Percentiles rank a stretch among this genome's conserved stretches.
These are phyloP conservation scores for Comarum palustre DNA, from an alignment of 306 rosid genomes.

Conservation along the genomic window DNA sequence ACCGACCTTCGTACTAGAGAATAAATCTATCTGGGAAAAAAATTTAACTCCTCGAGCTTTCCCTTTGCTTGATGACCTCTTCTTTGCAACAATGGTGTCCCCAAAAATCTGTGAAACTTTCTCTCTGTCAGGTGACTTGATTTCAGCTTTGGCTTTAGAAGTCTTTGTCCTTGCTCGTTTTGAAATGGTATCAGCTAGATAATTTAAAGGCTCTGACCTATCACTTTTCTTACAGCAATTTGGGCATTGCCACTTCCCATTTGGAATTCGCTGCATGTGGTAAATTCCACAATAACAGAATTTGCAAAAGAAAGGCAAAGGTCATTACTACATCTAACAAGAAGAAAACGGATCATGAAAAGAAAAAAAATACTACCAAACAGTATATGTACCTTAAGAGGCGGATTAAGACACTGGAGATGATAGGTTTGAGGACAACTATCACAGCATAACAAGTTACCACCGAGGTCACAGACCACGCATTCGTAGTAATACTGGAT, in stretches of 20 bases:
- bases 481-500: conserved; percentile 90
- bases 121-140: conserved; percentile 52
- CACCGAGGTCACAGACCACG: conserved; percentile 92
- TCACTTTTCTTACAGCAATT: conserved; percentile 72
- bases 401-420: conserved; percentile 89
- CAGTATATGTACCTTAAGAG: conserved; percentile 75
- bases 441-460: conserved; percentile 96
- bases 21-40: conserved; percentile 42
- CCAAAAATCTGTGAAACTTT: conserved; percentile 78
- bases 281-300: conserved; percentile 23
- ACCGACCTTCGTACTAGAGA: conserved; percentile 45
- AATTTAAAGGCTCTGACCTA: conserved; percentile 50
- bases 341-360: background rate
- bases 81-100: conserved; percentile 66
- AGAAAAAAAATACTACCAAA: conserved; percentile 22
- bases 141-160: conserved; percentile 56
- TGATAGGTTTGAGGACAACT: conserved; percentile 96
- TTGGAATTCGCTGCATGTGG: conserved; percentile 76
- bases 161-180: conserved; percentile 89
- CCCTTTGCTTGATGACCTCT: conserved; percentile 79
- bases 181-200: conserved; percentile 57
- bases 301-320: conserved; percentile 15
- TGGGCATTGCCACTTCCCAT: conserved; percentile 96
- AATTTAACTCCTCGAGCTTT: conserved; percentile 54
- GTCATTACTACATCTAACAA: conserved; percentile 6